phyloP scores from a whole-genome alignment of 768 basidiomycete genomes.

The Phlegmacium glaucopus region DNA sequence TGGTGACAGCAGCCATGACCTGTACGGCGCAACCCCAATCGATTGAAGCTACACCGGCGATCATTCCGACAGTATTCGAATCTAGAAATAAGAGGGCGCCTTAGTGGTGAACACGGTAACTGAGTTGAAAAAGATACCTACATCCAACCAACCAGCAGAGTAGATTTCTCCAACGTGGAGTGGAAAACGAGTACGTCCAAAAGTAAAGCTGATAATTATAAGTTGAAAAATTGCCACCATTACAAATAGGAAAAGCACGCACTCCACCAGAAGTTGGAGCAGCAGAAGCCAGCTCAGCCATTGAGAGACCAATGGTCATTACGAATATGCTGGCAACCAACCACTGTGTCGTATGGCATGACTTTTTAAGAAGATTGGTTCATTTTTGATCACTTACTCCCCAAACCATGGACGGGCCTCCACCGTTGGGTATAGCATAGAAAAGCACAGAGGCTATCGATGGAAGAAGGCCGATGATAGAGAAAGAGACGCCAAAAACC shows the following conservation, averaged over 20 bases:
- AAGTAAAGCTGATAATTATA: constrained; percentile 39
- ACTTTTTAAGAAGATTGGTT: background rate
- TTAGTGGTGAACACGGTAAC: background rate
- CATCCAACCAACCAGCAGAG: constrained; percentile 57
- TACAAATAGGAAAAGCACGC: background rate
- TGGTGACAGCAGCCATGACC: constrained; percentile 61
- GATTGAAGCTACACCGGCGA: constrained; percentile 51
- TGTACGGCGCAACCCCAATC: constrained; percentile 68
- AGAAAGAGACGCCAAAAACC: constrained; percentile 72
- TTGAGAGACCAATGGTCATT: background rate
- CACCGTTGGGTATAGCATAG: constrained; percentile 66
- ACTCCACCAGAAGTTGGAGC: constrained; percentile 36
- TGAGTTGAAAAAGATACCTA: constrained; percentile 19
- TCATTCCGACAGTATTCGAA: constrained; percentile 48
- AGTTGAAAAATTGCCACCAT: background rate
- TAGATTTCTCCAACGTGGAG: constrained; percentile 40
- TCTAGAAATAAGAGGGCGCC: constrained; percentile 25
- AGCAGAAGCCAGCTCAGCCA: background rate
- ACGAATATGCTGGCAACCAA: constrained; percentile 37
- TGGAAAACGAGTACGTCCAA: constrained; percentile 47
- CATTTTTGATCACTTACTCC: constrained; percentile 40
- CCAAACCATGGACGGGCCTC: constrained; percentile 71
- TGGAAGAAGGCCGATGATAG: constrained; percentile 63
- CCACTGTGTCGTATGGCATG: constrained; percentile 49
- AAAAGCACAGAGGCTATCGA: constrained; percentile 57